A percentile compares a stretch with the other conserved stretches of the same genome.
These are phyloP conservation scores for Staphylotrichum longicolle DNA, from an alignment of 495 filamentous ascomycete genomes.

Conservation along the genomic window DNA sequence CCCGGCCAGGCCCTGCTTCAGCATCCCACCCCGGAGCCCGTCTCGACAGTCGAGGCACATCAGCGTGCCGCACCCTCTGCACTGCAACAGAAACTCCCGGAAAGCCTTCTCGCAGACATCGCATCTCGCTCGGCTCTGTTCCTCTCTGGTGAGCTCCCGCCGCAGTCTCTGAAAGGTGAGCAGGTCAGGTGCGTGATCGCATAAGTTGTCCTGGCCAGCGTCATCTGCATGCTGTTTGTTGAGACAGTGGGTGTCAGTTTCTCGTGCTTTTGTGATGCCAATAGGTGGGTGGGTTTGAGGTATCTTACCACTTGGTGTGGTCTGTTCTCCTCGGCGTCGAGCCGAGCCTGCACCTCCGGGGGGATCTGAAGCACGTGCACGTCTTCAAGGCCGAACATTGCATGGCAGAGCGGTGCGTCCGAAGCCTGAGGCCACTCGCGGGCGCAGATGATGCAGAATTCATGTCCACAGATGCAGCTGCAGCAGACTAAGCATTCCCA, in stretches of 20 bases:
- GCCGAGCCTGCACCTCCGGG: constrained; percentile 1
- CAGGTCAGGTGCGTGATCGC: not conserved
- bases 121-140: not conserved
- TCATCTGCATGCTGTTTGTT: not conserved
- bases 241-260: not conserved
- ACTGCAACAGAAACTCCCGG: constrained; percentile 11
- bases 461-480: constrained; percentile 13
- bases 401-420: not conserved
- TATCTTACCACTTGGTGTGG: constrained; percentile 4
- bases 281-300: no score
- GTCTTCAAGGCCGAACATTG: not conserved
- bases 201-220: not conserved
- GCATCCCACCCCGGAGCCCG: not conserved
- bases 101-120: not conserved
- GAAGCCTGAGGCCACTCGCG: not conserved
- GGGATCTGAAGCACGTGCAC: constrained; percentile 12
- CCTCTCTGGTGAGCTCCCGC: not conserved
- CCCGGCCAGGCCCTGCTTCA: no score
- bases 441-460: constrained; percentile 15
- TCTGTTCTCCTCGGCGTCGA: constrained; percentile 2
- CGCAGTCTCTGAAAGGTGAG: not conserved
- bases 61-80: constrained; percentile 1
- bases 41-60: constrained; percentile 12
- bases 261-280: not conserved
- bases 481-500: not conserved